Evolutionary conservation across 805 yeast species (phyloP), one percentile per base, ranked within the genome.

Genomic region (Saturnispora gosingensis): DNA sequence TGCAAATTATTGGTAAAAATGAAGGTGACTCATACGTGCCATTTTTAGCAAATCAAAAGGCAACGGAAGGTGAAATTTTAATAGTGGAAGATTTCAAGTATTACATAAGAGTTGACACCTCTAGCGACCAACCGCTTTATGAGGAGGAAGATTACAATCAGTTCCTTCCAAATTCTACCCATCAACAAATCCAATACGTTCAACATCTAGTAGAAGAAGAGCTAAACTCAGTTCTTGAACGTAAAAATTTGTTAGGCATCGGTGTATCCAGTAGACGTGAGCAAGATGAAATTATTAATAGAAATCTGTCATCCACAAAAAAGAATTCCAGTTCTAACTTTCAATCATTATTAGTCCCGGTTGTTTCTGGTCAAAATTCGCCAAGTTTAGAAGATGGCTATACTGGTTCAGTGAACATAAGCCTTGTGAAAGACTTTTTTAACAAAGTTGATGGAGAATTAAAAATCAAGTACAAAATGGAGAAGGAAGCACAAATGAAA

Each of bases 1-100:
- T 80, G n/a, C 73, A 74, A 51, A 67, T 80, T 44, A 75, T 81
- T 27, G 84, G 81, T 48, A 68, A 71, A 52, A 64, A 66, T 32
- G 27, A 24, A 15, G 44, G 20, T 15, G 30, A 45, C 18, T 34
- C 18, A 24, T 36, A 36, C 16, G 20, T 6, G 13, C 20, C 35
- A 34, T 27, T 28, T 28, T 9, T 20, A 35, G 16, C 10, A 4
- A 20, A 24, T 24, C 39, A n/a, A 28, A 57, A 60, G 7, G 47
- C 56, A 16, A 55, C 57, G 27, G 61, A 62, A 8, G 60, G 56
- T 53, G 61, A 61, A 27, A 60, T 63, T 46, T 59, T 63, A 16
- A 43, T 54, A 13, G 38, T 61, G 22, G 58, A 61, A 44, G 59
- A 57, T 32, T 36, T 49, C 2, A 54, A 56, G 22, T 59, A 57